Evolutionary conservation across 306 rosid genomes (phyloP), one percentile per base, ranked within the genome.

Genomic region (Elaeagnus macrophylla): DNA sequence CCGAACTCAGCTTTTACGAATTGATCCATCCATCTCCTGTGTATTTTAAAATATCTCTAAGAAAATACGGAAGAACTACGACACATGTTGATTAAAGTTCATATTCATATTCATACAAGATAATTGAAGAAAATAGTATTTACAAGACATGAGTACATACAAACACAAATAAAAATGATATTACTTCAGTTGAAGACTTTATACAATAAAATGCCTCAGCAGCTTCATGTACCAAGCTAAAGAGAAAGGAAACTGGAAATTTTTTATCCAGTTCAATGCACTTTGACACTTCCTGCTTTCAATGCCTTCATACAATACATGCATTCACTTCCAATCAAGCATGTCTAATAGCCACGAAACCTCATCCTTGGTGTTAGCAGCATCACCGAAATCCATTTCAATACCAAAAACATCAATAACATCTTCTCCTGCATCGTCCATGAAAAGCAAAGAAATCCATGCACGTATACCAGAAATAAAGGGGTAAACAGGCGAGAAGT

Each of bases 381-480:
- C 93, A 71, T 87, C 95, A 68, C 85, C 77, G 77, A 87, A 93
- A 80, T 93, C 99, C 85, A 93, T 82, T 72, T 82, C 94, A 57
- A 93, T 78, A 58, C 89, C 99, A 69, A 80, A 87, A 12, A 93
- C 99, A 77, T 84, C 84, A 69, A 84, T 69, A 7, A 53, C 65
- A 60, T 74, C 87, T 54, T 82, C 95, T 57, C 56, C 62, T 81
- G 74, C 82, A 43, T 71, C 79, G 38, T 87, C 96, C 87, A 67
- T 67, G 78, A 93, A 93, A 56, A 93, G 94, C 85, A 93, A 59
- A 16, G 99, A 93, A 53, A 93, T 59, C 99, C 96, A 87, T 51
- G 84, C 96, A 40, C 99, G 82, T 62, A 83, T 79, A 56, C 85
- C 87, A 9, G 89, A 67, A 63, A 79, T 41, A 66, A 87, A 87